Evolutionary conservation across 352 stramenopile species (phyloP), one percentile per base, ranked within the genome.

Genomic region (Phytophthora capsici): DNA sequence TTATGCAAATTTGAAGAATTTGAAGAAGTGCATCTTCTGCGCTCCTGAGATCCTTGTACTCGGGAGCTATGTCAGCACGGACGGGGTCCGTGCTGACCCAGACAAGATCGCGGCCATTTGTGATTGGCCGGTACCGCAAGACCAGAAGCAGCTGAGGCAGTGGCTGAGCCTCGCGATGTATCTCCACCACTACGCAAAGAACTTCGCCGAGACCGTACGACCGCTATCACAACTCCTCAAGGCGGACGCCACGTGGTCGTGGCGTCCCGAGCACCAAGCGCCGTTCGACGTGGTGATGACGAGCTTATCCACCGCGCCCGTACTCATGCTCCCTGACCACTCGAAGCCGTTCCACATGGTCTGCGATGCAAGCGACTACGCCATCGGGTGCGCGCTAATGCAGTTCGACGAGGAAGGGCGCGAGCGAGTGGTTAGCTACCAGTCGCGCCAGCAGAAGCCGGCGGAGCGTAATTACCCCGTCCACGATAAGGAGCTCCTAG

Each of bases 1-100:
- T 2, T 52, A 52, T 6, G 26, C 22, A 2, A 23, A 37, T 9
- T 16, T 52, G 45, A 52, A 38, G 22, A 23, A 37, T 9, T 16
- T 52, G 45, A 52, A 38, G 22, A 37, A 52, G 45, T 52, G 23
- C 14, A 23, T 52, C 22, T 52, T 52, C n/a, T 52, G 22, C 14
- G 26, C 23, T n/a, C 25, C 23, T 13, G 26, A 52, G 26, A 38
- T 52, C 1, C n/a, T 14, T 5, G 23, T 52, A 9, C 26, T 37
- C 4, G 23, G 45, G 12, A 37, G 45, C 13, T 52, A 20, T 14
- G 45, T 38, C 10, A 37, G 23, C 25, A 52, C 12, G 16, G 25
- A 52, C 3, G 22, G 23, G 3, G 26, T 23, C 7, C 23, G 45
- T 9, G 45, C 44, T 14, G 44, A 51, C 16, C 44, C 25, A 1